Percentiles rank a stretch among this genome's conserved stretches.
These are phyloP conservation scores for Cladosporium sphaerospermum DNA, from an alignment of 2,329 filamentous ascomycete genomes.

Conservation along the genomic window DNA sequence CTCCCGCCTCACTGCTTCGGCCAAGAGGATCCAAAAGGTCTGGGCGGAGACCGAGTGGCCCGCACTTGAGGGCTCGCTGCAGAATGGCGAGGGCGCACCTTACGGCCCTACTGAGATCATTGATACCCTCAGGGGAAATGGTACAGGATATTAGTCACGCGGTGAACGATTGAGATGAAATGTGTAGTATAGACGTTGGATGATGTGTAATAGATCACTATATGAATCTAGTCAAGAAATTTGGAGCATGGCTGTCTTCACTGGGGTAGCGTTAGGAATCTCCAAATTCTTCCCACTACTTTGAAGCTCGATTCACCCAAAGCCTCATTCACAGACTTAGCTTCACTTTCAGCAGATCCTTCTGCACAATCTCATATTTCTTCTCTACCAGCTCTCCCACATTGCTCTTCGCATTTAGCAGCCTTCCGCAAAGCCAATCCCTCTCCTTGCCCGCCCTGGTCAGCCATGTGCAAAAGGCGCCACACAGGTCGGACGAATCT, in stretches of 20 bases:
- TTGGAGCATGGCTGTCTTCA: too few relatives aligned
- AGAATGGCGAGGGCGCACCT: slow-evolving; percentile 4
- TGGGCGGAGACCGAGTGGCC: slow-evolving; percentile 10
- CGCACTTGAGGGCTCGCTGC: slow-evolving; percentile 4
- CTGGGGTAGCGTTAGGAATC: too few relatives aligned
- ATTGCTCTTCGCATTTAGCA: slow-evolving; percentile 34
- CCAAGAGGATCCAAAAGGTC: slow-evolving; percentile 10
- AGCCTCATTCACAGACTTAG: slow-evolving; percentile 10
- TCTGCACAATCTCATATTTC: slow-evolving; percentile 30
- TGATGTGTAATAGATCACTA: too few relatives aligned
- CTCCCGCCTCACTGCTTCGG: slow-evolving; percentile 5
- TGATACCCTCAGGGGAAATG: slow-evolving; percentile 6
- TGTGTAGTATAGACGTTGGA: too few relatives aligned
- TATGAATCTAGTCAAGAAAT: too few relatives aligned
- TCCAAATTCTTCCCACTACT: too few relatives aligned
- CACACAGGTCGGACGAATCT: slow-evolving; percentile 30
- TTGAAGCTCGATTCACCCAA: background rate
- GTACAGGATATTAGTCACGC: background rate
- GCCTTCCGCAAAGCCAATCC: slow-evolving; percentile 34
- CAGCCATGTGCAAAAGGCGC: slow-evolving; percentile 30
- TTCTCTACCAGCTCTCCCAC: slow-evolving; percentile 29
- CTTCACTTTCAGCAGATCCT: slow-evolving; percentile 33
- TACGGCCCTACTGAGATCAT: background rate
- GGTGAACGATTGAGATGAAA: background rate
- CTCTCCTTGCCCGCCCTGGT: slow-evolving; percentile 24